phyloP scores from a whole-genome alignment of 331 rosid species.

The Acacia concinna region DNA sequence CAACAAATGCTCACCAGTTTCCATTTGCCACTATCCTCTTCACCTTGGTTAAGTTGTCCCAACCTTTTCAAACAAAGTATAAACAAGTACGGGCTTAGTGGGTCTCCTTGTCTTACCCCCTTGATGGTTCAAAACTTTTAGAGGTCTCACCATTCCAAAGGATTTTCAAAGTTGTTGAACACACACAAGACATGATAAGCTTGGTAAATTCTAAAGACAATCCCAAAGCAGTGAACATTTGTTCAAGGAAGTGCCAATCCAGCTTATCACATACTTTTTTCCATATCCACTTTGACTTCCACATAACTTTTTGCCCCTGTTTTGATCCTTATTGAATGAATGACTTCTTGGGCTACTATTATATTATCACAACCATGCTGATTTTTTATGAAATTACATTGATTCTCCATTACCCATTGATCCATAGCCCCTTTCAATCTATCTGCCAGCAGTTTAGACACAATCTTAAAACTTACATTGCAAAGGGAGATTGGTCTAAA shows the following conservation, averaged over 20 bases:
- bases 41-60: accelerated
- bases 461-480: neutral
- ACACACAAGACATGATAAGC: neutral
- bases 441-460: neutral
- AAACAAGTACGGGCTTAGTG: neutral
- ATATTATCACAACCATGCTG: neutral
- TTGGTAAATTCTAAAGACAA: no score
- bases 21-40: neutral
- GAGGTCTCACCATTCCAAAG: neutral
- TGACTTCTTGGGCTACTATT: neutral
- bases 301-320: neutral
- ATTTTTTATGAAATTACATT: no score
- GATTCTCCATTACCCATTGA: accelerated
- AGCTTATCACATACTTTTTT: neutral
- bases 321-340: neutral
- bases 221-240: neutral
- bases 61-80: no score
- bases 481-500: neutral
- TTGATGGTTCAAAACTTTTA: neutral
- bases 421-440: neutral
- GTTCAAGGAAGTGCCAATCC: neutral
- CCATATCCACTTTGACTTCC: neutral
- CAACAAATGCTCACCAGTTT: neutral
- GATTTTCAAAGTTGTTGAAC: neutral
- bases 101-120: neutral